phyloP scores from a whole-genome alignment of 306 rosid species.

The Vigna trinervia region DNA sequence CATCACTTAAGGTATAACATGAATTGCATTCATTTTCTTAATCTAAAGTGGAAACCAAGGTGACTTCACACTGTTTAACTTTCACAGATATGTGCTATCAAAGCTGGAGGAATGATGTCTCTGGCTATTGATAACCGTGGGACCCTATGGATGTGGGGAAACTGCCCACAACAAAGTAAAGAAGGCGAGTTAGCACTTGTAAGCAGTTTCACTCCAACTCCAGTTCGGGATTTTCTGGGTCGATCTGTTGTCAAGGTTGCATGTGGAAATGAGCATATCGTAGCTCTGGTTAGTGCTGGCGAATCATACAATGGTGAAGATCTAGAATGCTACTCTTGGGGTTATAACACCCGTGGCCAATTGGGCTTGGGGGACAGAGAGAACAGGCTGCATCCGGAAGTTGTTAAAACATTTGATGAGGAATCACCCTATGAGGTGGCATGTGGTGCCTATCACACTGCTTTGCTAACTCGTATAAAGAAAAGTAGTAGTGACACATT shows the following conservation, averaged over 20 bases:
- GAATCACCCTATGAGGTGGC: constrained; percentile 74
- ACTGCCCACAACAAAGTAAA: constrained; percentile 67
- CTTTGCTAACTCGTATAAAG: constrained; percentile 75
- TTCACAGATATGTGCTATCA: constrained; percentile 65
- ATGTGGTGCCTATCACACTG: constrained; percentile 95
- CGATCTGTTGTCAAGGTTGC: constrained; percentile 81
- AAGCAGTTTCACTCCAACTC: constrained; percentile 71
- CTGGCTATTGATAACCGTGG: constrained; percentile 77
- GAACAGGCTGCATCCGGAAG: constrained; percentile 64
- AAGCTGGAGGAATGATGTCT: constrained; percentile 97
- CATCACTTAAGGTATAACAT: constrained; percentile 58
- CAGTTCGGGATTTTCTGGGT: constrained; percentile 78
- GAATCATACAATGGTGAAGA: constrained; percentile 62
- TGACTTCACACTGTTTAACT: constrained; percentile 22
- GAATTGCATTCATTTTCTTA: constrained; percentile 15
- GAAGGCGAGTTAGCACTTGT: constrained; percentile 58
- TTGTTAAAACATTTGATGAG: constrained; percentile 56
- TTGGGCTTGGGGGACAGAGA: constrained; percentile 87
- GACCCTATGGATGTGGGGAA: constrained; percentile 89
- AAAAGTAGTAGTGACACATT: constrained; percentile 47
- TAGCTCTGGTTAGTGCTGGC: constrained; percentile 68
- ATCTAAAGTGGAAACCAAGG: not conserved
- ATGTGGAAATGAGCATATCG: constrained; percentile 87
- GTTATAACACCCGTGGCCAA: constrained; percentile 77
- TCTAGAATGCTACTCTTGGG: constrained; percentile 90